phyloP scores from a whole-genome alignment of 73 alveolate genomes.

The Symbiodinium natans region DNA sequence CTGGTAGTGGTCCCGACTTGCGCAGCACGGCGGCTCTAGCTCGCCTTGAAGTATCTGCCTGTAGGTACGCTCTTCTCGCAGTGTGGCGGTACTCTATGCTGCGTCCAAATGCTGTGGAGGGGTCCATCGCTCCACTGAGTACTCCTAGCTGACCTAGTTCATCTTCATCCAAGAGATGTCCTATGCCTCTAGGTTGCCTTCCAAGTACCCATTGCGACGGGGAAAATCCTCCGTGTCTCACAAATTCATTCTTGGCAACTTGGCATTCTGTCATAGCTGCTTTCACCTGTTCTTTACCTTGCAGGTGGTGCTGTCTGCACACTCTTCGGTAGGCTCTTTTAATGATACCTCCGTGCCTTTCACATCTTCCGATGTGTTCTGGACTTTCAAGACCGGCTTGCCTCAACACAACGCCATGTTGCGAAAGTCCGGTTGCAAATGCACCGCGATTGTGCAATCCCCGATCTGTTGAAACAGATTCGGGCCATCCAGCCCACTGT shows the following conservation, averaged over 20 bases:
- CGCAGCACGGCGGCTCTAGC: not conserved
- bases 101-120: not conserved
- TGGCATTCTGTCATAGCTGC: not conserved
- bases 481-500: not conserved
- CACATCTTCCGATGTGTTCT: not conserved
- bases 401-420: not conserved
- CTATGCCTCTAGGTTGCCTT: not conserved
- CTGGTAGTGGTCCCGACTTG: not conserved
- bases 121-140: not conserved
- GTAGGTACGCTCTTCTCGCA: not conserved
- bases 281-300: not conserved
- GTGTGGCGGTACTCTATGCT: not conserved
- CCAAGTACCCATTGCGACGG: conserved; percentile 1
- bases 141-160: not conserved
- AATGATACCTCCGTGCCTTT: not conserved
- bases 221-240: not conserved
- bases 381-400: not conserved
- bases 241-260: not conserved
- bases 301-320: not conserved
- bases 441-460: not conserved
- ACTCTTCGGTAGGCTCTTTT: not conserved
- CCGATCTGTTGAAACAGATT: not conserved
- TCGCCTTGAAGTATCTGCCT: not conserved
- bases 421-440: not conserved
- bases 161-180: not conserved